Percentiles rank a stretch among this genome's conserved stretches.
These are phyloP conservation scores for Mucor saturninus DNA, from an alignment of 371 early-diverging fungal genomes.

Conservation along the genomic window DNA sequence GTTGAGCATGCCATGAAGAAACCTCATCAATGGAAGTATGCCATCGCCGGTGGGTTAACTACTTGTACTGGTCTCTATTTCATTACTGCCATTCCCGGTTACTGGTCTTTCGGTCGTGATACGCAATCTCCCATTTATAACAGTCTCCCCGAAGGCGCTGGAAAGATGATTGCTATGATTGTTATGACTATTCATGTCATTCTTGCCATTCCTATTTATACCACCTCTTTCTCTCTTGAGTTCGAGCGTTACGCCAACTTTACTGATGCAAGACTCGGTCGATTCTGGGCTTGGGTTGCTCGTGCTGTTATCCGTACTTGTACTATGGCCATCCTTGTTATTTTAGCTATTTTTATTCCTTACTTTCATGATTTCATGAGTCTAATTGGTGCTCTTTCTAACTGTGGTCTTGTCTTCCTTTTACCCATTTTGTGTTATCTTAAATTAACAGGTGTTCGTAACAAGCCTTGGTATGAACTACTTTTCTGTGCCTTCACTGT, in stretches of 20 bases:
- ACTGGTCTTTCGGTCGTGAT: slow-evolving; percentile 74
- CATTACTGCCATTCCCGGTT: slow-evolving; percentile 74
- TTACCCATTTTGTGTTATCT: slow-evolving; percentile 66
- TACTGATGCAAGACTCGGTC: slow-evolving; percentile 32
- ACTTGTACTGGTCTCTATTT: slow-evolving; percentile 76
- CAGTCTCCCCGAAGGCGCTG: slow-evolving; percentile 64
- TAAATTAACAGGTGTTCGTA: slow-evolving; percentile 55
- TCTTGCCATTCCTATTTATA: slow-evolving; percentile 78
- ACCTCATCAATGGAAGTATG: slow-evolving; percentile 73
- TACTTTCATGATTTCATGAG: slow-evolving; percentile 72
- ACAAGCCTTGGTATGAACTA: slow-evolving; percentile 38
- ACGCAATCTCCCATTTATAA: slow-evolving; percentile 75
- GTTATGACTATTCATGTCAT: slow-evolving; percentile 82
- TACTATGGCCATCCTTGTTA: slow-evolving; percentile 42
- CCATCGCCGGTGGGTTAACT: slow-evolving; percentile 63
- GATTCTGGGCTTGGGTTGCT: slow-evolving; percentile 39
- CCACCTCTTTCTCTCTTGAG: slow-evolving; percentile 78
- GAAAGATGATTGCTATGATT: slow-evolving; percentile 65
- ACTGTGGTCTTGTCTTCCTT: slow-evolving; percentile 57
- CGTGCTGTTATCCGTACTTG: slow-evolving; percentile 51
- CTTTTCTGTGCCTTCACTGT: slow-evolving; percentile 56
- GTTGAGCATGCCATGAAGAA: slow-evolving; percentile 79
- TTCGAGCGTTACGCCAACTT: slow-evolving; percentile 54
- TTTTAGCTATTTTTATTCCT: slow-evolving; percentile 60
- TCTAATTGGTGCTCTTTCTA: slow-evolving; percentile 65